Percentiles rank a stretch among this genome's conserved stretches.
phyloP scores from a whole-genome alignment of 169 alveolate species.

The Plasmodium malariae region DNA sequence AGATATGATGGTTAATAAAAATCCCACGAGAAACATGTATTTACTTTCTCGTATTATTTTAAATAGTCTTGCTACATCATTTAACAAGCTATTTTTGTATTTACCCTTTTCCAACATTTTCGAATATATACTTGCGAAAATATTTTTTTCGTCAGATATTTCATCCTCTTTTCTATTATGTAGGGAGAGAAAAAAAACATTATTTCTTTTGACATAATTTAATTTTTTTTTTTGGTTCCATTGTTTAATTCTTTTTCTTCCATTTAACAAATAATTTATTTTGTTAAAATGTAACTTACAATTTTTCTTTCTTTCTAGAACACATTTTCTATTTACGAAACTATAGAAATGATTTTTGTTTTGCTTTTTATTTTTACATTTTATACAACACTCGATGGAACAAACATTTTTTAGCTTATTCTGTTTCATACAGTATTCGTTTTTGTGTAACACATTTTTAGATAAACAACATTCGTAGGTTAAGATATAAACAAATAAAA shows the following conservation, averaged over 20 bases:
- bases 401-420: neutral
- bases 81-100: constrained; percentile 27
- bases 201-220: neutral
- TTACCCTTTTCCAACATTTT: constrained; percentile 30
- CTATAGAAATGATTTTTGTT: neutral
- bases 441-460: constrained; percentile 9
- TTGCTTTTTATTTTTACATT: neutral
- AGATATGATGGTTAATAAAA: constrained; percentile 47
- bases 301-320: constrained; percentile 17
- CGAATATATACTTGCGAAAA: constrained; percentile 22
- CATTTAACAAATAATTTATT: neutral
- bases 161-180: neutral
- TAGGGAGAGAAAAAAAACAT: neutral
- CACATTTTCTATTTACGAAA: neutral
- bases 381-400: neutral
- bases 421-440: neutral
- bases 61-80: constrained; percentile 36
- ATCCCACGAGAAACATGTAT: constrained; percentile 38
- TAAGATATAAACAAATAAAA: neutral
- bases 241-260: neutral
- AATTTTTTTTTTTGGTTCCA: neutral
- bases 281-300: constrained; percentile 1
- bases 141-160: neutral
- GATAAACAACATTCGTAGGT: constrained; percentile 1
- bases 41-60: constrained; percentile 45